These are phyloP conservation scores for Aphanomyces euteiches DNA, from an alignment of 352 stramenopile genomes.

Conservation along the genomic window DNA sequence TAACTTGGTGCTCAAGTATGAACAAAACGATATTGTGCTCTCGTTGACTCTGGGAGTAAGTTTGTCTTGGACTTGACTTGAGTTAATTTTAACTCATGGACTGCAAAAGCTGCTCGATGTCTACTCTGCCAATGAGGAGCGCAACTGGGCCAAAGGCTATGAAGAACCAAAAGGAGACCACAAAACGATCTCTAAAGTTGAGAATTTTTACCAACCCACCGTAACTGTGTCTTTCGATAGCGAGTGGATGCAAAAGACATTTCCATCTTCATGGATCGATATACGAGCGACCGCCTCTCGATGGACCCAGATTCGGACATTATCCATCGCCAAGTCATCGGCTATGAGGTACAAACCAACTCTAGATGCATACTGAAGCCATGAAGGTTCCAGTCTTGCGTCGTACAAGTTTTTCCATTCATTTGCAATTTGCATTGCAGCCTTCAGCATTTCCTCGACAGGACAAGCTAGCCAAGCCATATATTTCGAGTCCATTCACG, in stretches of 20 bases:
- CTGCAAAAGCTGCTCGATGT: conserved; percentile 57
- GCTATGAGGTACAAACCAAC: conserved; percentile 51
- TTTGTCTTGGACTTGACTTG: not conserved
- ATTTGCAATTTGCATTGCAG: conserved; percentile 28
- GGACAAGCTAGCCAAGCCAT: not conserved
- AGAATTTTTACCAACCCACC: conserved; percentile 24
- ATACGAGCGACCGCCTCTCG: conserved; percentile 51
- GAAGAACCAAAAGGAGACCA: conserved; percentile 49
- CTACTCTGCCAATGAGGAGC: conserved; percentile 60
- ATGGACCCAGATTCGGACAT: conserved; percentile 35
- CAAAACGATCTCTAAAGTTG: conserved; percentile 58
- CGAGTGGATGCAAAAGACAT: conserved; percentile 69
- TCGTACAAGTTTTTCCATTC: conserved; percentile 61
- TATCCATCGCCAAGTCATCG: conserved; percentile 65
- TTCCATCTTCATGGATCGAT: conserved; percentile 81
- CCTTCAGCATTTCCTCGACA: not conserved
- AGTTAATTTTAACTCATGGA: not conserved
- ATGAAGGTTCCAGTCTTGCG: conserved; percentile 55
- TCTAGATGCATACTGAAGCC: not conserved
- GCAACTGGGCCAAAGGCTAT: conserved; percentile 62
- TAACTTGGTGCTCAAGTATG: conserved; percentile 86
- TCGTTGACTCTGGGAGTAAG: conserved; percentile 74
- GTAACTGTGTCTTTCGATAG: conserved; percentile 28
- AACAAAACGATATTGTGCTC: conserved; percentile 82
- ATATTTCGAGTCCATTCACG: not conserved